Evolutionary conservation across 73 alveolate species (phyloP), one percentile per base, ranked within the genome.

Genomic region (Durusdinium trenchii): DNA sequence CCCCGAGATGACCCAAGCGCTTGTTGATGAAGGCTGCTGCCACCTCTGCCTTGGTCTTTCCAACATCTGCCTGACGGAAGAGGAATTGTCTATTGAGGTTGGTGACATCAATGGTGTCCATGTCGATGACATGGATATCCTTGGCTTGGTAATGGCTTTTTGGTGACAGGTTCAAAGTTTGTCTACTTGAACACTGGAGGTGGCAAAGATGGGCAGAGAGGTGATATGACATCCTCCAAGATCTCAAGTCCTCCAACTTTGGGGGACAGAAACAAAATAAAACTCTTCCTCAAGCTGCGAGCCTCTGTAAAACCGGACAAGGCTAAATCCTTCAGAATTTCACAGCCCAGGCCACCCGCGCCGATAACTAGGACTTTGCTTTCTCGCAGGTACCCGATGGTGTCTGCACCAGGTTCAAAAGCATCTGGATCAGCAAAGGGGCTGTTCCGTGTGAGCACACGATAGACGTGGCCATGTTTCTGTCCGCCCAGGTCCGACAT

Each of bases 291-390:
- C 99, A 99, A 6, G 99, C 99, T 26, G 23, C 89, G 18, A 78
- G 89, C 64, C 64, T 99, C 99, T 36, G 99, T 97, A 95, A 99
- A 99, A 28, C 99, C 99, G 40, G 99, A 97, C 94, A 99, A 99
- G 30, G 99, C 99, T 61, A 99, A 99, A 99, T 99, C 99, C 99
- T 99, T 99, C 91, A 99, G 99, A 67, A 99, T 99, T 99, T 99
- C 99, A 94, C 99, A 99, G 45, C 99, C 99, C 52, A 99, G 99
- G n/a, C 99, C 99, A 35, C 99, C 99, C 16, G 99, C 99, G 14
- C 99, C 99, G 6, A 99, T 99, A n/a, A 94, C 99, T 45, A 94
- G 60, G 46, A 94, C 87, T 48, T 82, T 28, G 78, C 73, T 54
- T 2, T 94, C 99, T 35, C 94, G 93, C 54, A 94, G 75, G 67